phyloP scores from a whole-genome alignment of 2,329 filamentous ascomycete genomes.

The Fusarium caatingaense region DNA sequence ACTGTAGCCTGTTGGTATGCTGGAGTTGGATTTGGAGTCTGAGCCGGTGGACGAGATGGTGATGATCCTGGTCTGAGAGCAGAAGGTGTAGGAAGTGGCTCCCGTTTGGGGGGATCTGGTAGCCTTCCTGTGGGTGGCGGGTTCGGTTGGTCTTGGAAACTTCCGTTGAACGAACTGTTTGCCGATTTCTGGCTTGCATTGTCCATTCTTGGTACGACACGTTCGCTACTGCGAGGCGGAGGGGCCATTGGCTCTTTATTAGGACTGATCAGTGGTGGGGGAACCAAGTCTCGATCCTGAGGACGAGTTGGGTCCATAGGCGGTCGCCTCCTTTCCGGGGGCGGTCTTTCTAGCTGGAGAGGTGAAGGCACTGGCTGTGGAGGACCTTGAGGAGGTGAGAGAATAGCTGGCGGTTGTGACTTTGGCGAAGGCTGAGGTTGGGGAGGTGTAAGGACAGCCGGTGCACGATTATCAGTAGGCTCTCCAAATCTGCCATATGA shows the following conservation, averaged over 20 bases:
- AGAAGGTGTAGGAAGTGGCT: conserved; percentile 32
- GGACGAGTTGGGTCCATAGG: conserved; percentile 72
- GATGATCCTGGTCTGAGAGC: conserved; percentile 29
- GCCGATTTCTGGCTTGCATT: conserved; percentile 49
- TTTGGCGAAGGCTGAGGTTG: conserved; percentile 43
- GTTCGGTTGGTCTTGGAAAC: conserved; percentile 51
- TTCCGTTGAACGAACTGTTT: conserved; percentile 46
- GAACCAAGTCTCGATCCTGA: conserved; percentile 66
- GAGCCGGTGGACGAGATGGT: not conserved
- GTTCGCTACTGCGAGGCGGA: conserved; percentile 63
- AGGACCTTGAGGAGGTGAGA: conserved; percentile 36
- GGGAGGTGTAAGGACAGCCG: conserved; percentile 36
- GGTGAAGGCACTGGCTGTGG: conserved; percentile 43
- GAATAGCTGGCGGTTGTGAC: conserved; percentile 38
- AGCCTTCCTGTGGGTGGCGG: conserved; percentile 35
- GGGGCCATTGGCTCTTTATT: conserved; percentile 60
- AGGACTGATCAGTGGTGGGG: conserved; percentile 68
- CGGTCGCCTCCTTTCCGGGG: conserved; percentile 73
- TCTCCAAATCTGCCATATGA: conserved; percentile 55
- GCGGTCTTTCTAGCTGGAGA: conserved; percentile 55
- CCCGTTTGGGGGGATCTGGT: conserved; percentile 36
- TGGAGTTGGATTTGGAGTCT: not conserved
- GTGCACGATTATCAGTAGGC: conserved; percentile 36
- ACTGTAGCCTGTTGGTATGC: not conserved
- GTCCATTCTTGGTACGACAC: conserved; percentile 61